Evolutionary conservation across 1,284 basidiomycete genomes (phyloP), one percentile per base, ranked within the genome.

Genomic region (Pseudozyma sp.): DNA sequence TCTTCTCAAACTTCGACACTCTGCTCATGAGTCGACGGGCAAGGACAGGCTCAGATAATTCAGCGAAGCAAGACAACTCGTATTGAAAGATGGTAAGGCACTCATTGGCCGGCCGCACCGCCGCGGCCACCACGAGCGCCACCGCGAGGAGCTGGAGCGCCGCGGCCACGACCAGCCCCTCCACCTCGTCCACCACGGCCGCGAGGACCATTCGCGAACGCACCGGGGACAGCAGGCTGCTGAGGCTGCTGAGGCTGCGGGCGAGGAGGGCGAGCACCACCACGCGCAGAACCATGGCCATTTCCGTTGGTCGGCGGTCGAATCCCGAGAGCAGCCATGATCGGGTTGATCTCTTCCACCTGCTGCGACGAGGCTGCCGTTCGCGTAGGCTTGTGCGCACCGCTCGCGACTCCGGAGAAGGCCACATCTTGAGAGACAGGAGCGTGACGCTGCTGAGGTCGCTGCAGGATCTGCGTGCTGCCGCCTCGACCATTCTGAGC

Each of bases 321-420:
- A n/a, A 73, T 70, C 30, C 68, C 64, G 17, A 75, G 68, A 29
- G 68, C 68, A n/a, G 72, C 72, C 64, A 75, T 70, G 46, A 75
- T 53, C 14, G 72, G 72, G 51, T 70, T 70, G 57, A 75, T 70
- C 51, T 67, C 57, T 31, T 67, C 52, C 10, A 73, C 54, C 60
- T 56, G 56, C 16, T 37, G 46, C 17, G 58, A 40, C 5, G 67
- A 52, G 10, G 57, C 57, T 9, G 65, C 66, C 37, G 59, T 50
- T 7, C 48, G 47, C 7, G 67, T 65, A 4, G 75, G 75, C 54
- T 54, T 61, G 49, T 74, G 71, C 17, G 56, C 33, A 34, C 75
- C 75, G 53, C 71, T 68, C 3, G 75, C 68, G 2, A 78, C 72
- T 34, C 68, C 64, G 5, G 75, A 75, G 54, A 78, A 78, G 46